These are phyloP conservation scores for Malus orientalis DNA, from an alignment of 306 rosid genomes.

Conservation along the genomic window DNA sequence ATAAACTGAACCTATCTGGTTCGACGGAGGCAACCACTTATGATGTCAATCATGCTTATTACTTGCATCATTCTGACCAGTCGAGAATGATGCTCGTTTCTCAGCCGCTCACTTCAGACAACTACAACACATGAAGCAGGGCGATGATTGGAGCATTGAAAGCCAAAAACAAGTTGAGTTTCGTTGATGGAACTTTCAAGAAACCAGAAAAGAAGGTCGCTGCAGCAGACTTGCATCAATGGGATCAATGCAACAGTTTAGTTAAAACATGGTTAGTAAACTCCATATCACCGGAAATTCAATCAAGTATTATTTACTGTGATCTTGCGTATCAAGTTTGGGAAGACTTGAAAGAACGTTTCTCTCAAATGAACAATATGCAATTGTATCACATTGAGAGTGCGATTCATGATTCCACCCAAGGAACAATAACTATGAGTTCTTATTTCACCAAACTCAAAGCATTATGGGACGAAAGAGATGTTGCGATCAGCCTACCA, in stretches of 20 bases:
- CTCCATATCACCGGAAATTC: background rate
- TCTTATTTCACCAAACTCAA: too few species aligned
- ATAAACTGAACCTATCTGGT: too few species aligned
- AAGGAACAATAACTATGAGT: too few species aligned
- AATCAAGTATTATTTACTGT: background rate
- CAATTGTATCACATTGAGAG: too few species aligned
- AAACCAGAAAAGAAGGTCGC: background rate
- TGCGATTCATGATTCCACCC: too few species aligned
- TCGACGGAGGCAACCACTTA: too few species aligned
- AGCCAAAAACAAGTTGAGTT: background rate
- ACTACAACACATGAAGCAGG: background rate
- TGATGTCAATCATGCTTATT: background rate
- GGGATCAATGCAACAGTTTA: background rate
- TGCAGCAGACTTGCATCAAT: background rate
- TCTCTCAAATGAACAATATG: too few species aligned
- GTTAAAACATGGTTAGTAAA: background rate
- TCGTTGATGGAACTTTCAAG: background rate
- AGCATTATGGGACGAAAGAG: too few species aligned
- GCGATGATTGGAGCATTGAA: background rate
- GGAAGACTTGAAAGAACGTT: background rate
- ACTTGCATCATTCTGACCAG: background rate
- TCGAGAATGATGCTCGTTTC: background rate
- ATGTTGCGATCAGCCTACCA: too few species aligned
- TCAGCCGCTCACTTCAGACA: background rate
- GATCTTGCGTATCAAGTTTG: background rate